Evolutionary conservation across 768 basidiomycete species (phyloP), one percentile per base, ranked within the genome.

Genomic region (Psilocybe cyanescens): DNA sequence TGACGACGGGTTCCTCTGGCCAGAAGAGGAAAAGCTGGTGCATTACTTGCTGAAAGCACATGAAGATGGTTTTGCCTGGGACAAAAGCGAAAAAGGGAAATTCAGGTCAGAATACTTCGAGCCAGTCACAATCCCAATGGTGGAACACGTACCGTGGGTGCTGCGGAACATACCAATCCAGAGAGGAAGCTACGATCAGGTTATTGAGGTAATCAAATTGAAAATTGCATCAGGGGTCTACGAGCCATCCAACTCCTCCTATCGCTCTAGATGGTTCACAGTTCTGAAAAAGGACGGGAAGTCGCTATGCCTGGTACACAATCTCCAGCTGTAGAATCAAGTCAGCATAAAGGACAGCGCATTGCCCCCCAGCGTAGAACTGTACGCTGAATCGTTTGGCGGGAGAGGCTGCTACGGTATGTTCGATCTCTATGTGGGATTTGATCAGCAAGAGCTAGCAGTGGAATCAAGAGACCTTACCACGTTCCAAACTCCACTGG

Each of bases 271-370:
- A 19, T 19, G 19, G 19, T 19, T 19, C 19, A 19, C 19, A 19
- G 19, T 19, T 19, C 19, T 19, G 19, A 60, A 60, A 33, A 60
- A 60, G 44, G 41, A 53, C 33, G 52, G 52, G 0, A 44, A 48
- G 14, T 68, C 57, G 33, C 71, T 37, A 8, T 1, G 69, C 0
- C 45, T 74, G 3, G 73, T 76, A 0, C 71, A 72, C 54, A 65
- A 74, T 55, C 61, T 76, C 0, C 66, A 73, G 33, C 67, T 64
- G 0, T 64, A 75, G 1, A 76, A 76, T 54, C 51, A 45, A 9
- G 72, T 77, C 16, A 68, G 70, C 9, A 71, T 78, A 3, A 57
- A 63, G 31, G 69, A 74, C 57, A 64, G 71, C 14, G 72, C 64
- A 0, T 3, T 70, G 0, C 71, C 69, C 1, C 75, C 73, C 29